Percentiles rank a stretch among this genome's conserved stretches.
phyloP scores from a whole-genome alignment of 2,329 filamentous ascomycete species.

The Colletotrichum viniferum region DNA sequence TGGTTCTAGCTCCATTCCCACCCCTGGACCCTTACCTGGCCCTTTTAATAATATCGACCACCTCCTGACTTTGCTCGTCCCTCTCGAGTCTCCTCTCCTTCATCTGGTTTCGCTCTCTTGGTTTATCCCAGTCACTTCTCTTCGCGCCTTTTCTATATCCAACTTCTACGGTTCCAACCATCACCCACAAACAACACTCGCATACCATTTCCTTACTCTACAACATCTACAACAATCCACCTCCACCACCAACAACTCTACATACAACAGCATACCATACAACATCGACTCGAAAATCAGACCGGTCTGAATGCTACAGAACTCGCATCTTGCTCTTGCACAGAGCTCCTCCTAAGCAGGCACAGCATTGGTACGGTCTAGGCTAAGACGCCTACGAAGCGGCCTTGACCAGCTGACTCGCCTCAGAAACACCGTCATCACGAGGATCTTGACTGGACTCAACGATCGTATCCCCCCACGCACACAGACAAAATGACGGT shows the following conservation, averaged over 20 bases:
- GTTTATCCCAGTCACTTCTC: constrained; percentile 19
- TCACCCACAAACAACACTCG: constrained; percentile 10
- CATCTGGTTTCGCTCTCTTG: constrained; percentile 24
- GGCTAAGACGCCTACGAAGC: constrained; percentile 25
- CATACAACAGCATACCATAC: neutral
- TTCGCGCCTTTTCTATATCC: constrained; percentile 19
- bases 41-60: constrained; percentile 29
- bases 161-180: constrained; percentile 13
- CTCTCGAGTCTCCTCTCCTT: constrained; percentile 25
- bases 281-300: neutral
- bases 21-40: constrained; percentile 24
- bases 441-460: constrained; percentile 22
- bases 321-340: constrained; percentile 38
- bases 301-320: constrained; percentile 38
- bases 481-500: constrained; percentile 69
- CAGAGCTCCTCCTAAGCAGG: constrained; percentile 35
- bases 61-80: constrained; percentile 29
- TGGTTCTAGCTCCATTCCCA: constrained; percentile 24
- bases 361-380: constrained; percentile 27
- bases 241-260: neutral
- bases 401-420: constrained; percentile 19
- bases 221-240: neutral
- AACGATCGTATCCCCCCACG: constrained; percentile 17
- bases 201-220: constrained; percentile 6
- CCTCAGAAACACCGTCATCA: constrained; percentile 20